phyloP scores from a whole-genome alignment of 305 asterid species.

The Solanum hybrid region DNA sequence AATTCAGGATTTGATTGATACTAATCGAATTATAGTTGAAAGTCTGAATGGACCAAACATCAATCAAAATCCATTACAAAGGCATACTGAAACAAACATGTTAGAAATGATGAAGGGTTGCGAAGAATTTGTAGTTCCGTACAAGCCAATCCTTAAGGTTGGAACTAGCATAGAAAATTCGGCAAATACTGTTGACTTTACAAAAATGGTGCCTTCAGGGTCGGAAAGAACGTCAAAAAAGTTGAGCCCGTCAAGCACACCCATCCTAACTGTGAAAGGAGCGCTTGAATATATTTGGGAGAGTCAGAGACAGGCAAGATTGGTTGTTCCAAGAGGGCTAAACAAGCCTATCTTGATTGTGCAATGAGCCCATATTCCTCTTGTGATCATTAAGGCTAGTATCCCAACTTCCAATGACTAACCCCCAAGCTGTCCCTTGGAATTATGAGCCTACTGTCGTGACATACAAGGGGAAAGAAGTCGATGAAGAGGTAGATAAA shows the following conservation, averaged over 20 bases:
- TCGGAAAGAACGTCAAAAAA: too few species aligned
- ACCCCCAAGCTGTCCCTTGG: neutral
- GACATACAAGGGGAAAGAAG: neutral
- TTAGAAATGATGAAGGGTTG: too few species aligned
- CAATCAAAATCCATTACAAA: too few species aligned
- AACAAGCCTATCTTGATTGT: neutral
- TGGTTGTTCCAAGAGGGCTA: neutral
- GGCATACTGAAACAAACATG: too few species aligned
- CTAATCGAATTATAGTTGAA: too few species aligned
- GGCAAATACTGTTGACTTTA: neutral
- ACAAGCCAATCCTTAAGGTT: too few species aligned
- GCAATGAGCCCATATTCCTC: neutral
- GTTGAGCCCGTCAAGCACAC: neutral
- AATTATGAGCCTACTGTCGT: neutral
- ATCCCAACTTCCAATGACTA: neutral
- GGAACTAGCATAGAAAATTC: neutral
- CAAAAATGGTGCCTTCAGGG: too few species aligned
- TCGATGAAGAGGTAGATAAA: neutral
- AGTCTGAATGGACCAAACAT: too few species aligned
- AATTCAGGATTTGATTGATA: too few species aligned
- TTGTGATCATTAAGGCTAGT: neutral
- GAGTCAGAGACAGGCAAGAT: neutral
- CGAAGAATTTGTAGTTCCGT: too few species aligned
- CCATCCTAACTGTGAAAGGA: too few species aligned
- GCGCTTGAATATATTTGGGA: neutral